phyloP scores from a whole-genome alignment of 352 stramenopile genomes.

The Pythium angustatum region DNA sequence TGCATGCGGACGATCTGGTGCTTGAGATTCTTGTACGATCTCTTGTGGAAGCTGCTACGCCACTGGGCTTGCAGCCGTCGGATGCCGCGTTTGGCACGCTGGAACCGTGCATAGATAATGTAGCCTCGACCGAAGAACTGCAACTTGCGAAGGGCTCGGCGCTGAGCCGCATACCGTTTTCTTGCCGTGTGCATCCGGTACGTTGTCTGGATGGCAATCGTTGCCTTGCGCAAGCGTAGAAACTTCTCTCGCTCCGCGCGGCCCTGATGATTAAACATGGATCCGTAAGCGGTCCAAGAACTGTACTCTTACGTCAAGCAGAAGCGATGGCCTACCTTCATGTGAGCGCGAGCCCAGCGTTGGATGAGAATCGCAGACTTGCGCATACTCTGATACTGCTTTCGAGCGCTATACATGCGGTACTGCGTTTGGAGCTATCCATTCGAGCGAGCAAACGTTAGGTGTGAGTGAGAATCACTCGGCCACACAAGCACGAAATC shows the following conservation, averaged over 20 bases:
- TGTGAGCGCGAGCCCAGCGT: constrained; percentile 44
- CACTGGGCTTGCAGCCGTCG: constrained; percentile 65
- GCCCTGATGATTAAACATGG: constrained; percentile 23
- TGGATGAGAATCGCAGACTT: constrained; percentile 54
- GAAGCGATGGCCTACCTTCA: constrained; percentile 40
- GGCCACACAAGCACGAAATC: not conserved
- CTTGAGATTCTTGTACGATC: constrained; percentile 63
- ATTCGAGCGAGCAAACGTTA: not conserved
- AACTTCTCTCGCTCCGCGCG: constrained; percentile 35
- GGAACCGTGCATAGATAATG: constrained; percentile 46
- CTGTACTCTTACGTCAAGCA: too few relatives aligned
- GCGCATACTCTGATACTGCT: constrained; percentile 43
- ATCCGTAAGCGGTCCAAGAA: too few relatives aligned
- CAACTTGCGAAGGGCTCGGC: constrained; percentile 18
- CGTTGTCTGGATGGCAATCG: constrained; percentile 46
- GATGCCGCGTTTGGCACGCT: constrained; percentile 47
- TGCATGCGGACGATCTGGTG: constrained; percentile 62
- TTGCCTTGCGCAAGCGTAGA: constrained; percentile 34
- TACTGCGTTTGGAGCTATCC: constrained; percentile 71
- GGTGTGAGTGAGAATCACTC: not conserved
- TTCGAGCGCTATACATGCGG: constrained; percentile 64
- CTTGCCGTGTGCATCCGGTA: constrained; percentile 40
- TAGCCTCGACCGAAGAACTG: constrained; percentile 56
- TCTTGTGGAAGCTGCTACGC: constrained; percentile 64
- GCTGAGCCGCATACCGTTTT: constrained; percentile 27